Base-by-base conservation (phyloP, 257 asterid species). In the Oldenlandia corymbosa region DNA sequence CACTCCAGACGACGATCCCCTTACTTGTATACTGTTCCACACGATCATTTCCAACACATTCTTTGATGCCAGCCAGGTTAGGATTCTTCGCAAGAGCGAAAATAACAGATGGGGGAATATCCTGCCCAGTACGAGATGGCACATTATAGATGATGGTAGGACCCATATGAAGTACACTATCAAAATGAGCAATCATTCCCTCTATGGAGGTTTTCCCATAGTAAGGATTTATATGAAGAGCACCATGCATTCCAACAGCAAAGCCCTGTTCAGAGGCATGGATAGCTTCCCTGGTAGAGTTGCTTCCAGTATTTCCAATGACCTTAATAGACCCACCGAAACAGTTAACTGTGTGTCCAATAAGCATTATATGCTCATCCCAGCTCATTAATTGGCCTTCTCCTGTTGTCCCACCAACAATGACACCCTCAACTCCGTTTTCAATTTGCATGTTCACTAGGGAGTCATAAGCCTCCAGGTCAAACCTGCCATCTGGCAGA, bases 211-310 rank as follows among this genome's bases (percentile, higher is more conserved):
- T 88, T 64, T 88, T 88, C 21, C 98, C 98, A 10, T 91, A 88
- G 73, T 91, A 91, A 58, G 98, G 98, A 69, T 86, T 91, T 28
- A 90, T 87, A 64, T 87, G 97, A 58, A 90, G 95, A 37, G 97
- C 95, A 5, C 87, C 95, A 24, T 83, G 95, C 98, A 91, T 91
- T 68, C 98, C 98, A 24, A 91, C 96, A 6, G 90, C 96, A 73
- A 88, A 91, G 47, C 98, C 98, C 52, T 88, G 98, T 69, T 91
- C 96, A 0, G 95, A 82, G 37, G 97, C 97, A 28, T 88, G 95
- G 37, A 84, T 81, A 56, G 97, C 97, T 76, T 91, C 97, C 48
- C 85, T 77, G 23, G 96, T 85, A 9, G 96, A 88, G 89, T 91
- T 88, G 77, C 95, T 85, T 58, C 98, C 95, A 0, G 98, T 88